Percentiles rank a stretch among this genome's conserved stretches.
phyloP scores from a whole-genome alignment of 768 basidiomycete genomes.

The Mycena olivaceomarginata region DNA sequence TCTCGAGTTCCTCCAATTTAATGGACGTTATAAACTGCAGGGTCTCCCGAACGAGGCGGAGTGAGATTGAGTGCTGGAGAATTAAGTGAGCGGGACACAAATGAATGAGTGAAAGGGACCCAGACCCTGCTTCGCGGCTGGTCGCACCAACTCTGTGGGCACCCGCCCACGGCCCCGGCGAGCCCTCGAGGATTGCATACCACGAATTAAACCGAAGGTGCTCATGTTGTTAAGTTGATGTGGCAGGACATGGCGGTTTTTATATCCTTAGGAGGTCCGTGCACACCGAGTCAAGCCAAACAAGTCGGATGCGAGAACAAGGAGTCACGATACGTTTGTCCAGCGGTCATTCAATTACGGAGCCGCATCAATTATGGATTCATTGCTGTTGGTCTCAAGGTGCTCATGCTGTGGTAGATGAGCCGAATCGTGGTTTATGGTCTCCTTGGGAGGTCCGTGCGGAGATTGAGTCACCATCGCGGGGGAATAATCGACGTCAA shows the following conservation, averaged over 20 bases:
- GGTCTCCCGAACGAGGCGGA: constrained; percentile 3
- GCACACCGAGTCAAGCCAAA: too few species aligned
- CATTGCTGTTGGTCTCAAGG: too few species aligned
- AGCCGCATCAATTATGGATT: too few species aligned
- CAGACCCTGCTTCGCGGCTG: neutral
- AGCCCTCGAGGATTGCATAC: constrained; percentile 7
- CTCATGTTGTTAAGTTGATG: neutral
- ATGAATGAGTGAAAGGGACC: neutral
- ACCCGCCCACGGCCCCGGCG: neutral
- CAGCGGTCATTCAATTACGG: too few species aligned
- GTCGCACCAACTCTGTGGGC: neutral
- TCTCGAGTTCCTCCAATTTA: neutral
- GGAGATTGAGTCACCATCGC: too few species aligned
- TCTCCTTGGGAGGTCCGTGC: too few species aligned
- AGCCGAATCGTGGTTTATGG: too few species aligned
- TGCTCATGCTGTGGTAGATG: too few species aligned
- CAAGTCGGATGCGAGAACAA: too few species aligned
- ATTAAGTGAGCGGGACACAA: neutral
- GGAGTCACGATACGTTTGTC: too few species aligned
- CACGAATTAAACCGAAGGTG: constrained; percentile 25
- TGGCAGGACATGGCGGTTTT: neutral
- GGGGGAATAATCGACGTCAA: too few species aligned
- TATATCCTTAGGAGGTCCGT: neutral
- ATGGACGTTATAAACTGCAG: constrained; percentile 8
- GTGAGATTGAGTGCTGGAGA: neutral